phyloP scores from a whole-genome alignment of 2,329 filamentous ascomycete species.

The Fusarium redolens region DNA sequence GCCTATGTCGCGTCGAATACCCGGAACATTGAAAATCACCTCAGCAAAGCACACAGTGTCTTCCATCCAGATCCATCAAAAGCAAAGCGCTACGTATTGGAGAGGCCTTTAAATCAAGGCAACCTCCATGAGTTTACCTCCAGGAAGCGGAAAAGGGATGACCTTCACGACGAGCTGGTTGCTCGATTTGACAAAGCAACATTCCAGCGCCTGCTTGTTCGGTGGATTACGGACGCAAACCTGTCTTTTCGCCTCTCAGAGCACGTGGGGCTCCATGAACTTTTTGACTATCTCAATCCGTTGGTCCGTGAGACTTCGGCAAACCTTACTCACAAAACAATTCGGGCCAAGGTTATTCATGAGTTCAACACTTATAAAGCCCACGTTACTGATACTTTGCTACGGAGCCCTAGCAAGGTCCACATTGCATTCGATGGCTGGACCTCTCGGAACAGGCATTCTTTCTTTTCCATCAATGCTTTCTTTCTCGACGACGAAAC shows the following conservation, averaged over 20 bases:
- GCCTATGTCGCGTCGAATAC: not conserved
- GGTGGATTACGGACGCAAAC: not conserved
- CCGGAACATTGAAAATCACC: not conserved
- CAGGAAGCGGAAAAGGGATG: not conserved
- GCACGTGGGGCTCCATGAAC: too few relatives aligned
- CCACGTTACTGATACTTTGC: too few relatives aligned
- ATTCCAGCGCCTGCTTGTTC: not conserved
- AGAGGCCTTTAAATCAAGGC: not conserved
- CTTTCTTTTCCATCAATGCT: too few relatives aligned
- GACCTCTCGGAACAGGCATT: too few relatives aligned
- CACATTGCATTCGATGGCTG: too few relatives aligned
- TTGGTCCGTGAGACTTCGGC: too few relatives aligned
- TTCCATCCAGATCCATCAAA: not conserved
- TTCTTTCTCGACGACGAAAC: too few relatives aligned
- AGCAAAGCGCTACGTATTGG: not conserved
- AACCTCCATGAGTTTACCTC: not conserved
- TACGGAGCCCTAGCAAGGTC: too few relatives aligned
- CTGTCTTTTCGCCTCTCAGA: not conserved
- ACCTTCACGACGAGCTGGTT: not conserved
- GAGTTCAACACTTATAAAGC: too few relatives aligned
- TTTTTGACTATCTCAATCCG: too few relatives aligned
- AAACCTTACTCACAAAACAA: too few relatives aligned
- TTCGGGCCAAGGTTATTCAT: too few relatives aligned
- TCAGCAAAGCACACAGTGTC: not conserved
- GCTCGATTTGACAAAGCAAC: not conserved